A percentile compares a stretch with the other conserved stretches of the same genome.
phyloP scores from a whole-genome alignment of 371 early-diverging fungal species.

The Rhizopus sp. region DNA sequence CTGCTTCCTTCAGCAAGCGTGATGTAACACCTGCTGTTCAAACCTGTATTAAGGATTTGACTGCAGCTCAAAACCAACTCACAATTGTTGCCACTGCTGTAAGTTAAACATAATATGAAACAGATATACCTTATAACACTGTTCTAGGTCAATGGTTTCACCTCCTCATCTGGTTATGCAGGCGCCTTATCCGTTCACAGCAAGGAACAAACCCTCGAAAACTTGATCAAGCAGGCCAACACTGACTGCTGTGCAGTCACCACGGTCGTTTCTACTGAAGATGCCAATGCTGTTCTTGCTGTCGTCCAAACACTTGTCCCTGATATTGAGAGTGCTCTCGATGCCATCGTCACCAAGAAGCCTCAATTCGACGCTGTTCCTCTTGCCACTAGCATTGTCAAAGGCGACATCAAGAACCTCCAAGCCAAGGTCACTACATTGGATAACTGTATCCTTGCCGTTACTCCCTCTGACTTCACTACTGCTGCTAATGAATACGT shows the following conservation, averaged over 20 bases:
- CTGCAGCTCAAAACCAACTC: slow-evolving; percentile 16
- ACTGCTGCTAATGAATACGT: slow-evolving; percentile 17
- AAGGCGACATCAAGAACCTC: slow-evolving; percentile 16
- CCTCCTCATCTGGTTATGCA: slow-evolving; percentile 9
- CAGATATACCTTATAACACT: background rate
- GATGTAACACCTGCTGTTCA: slow-evolving; percentile 12
- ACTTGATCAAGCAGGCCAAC: slow-evolving; percentile 11
- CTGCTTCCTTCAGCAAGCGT: slow-evolving; percentile 23
- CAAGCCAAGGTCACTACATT: slow-evolving; percentile 12
- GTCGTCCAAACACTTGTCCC: slow-evolving; percentile 15
- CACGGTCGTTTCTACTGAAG: slow-evolving; percentile 6
- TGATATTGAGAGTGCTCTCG: slow-evolving; percentile 10
- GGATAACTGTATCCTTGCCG: slow-evolving; percentile 20
- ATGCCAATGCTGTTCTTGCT: slow-evolving; percentile 20
- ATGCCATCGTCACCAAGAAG: slow-evolving; percentile 18
- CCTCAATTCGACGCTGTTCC: slow-evolving; percentile 11
- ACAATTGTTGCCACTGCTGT: slow-evolving; percentile 8
- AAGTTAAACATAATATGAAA: background rate
- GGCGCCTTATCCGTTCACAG: slow-evolving; percentile 17
- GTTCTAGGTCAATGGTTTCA: slow-evolving; percentile 20
- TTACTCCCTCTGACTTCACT: slow-evolving; percentile 13
- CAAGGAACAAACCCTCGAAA: slow-evolving; percentile 14
- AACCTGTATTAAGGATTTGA: slow-evolving; percentile 18
- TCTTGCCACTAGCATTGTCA: slow-evolving; percentile 18
- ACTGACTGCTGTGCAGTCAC: slow-evolving; percentile 16